These are phyloP conservation scores for Solanum hybrid DNA, from an alignment of 305 asterid genomes.

Conservation along the genomic window DNA sequence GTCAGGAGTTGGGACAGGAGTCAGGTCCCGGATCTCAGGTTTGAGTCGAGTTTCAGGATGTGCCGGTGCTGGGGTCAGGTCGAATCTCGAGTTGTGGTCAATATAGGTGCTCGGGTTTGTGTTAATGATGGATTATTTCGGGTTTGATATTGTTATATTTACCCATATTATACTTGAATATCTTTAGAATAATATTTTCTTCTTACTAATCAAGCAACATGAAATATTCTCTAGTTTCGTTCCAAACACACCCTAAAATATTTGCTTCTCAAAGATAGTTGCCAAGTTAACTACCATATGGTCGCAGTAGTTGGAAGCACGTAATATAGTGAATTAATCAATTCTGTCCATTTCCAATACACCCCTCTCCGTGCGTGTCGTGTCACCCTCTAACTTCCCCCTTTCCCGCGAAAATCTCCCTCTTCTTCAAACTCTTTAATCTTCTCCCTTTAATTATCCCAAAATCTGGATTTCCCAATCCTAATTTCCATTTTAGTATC, in stretches of 20 bases:
- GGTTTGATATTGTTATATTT: too few relatives aligned
- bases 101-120: neutral
- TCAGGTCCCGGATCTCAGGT: too few relatives aligned
- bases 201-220: neutral
- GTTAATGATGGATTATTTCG: neutral
- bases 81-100: neutral
- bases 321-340: neutral
- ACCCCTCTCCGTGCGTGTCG: conserved; percentile 7
- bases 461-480: conserved; percentile 18
- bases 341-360: neutral
- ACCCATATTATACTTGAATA: neutral
- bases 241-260: neutral
- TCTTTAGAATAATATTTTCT: neutral
- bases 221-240: neutral
- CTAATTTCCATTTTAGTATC: neutral
- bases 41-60: neutral
- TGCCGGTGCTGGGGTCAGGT: neutral
- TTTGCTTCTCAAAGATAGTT: neutral
- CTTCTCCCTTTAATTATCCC: conserved; percentile 1
- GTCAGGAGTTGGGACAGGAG: neutral
- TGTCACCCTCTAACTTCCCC: conserved; percentile 33
- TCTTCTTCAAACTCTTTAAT: neutral
- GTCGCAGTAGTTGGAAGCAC: neutral
- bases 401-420: conserved; percentile 69
- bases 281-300: neutral